A percentile compares a stretch with the other conserved stretches of the same genome.
Conservation (phyloP, 768 basidiomycete genomes). For the Pleurotus pulmonarius region DNA sequence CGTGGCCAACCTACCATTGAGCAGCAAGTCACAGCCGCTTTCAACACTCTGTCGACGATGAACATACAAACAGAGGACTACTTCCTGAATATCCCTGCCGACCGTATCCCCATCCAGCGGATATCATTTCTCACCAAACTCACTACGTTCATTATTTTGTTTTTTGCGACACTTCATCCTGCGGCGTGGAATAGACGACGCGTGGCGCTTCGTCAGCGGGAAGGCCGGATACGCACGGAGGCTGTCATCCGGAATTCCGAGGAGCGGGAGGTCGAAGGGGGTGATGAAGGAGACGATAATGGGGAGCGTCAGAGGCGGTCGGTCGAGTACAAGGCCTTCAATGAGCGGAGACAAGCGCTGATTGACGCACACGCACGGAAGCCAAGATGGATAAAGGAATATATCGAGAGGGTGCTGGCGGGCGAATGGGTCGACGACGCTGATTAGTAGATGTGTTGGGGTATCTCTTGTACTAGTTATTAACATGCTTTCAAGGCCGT, state of each 20-base stretch:
- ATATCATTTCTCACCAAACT: conserved; percentile 49
- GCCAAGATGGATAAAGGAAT: conserved; percentile 59
- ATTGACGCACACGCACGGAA: conserved; percentile 46
- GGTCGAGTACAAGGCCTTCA: conserved; percentile 27
- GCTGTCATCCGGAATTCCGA: conserved; percentile 39
- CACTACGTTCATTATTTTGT: conserved; percentile 49
- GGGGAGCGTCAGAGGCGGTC: conserved; percentile 24
- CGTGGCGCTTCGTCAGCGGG: conserved; percentile 51
- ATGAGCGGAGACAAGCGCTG: conserved; percentile 36
- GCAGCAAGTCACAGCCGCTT: conserved; percentile 25
- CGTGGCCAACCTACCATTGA: conserved; percentile 9
- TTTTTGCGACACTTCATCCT: conserved; percentile 64
- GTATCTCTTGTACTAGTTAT: neutral
- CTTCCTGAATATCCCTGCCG: conserved; percentile 31
- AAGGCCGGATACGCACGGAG: conserved; percentile 67
- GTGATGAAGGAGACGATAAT: conserved; percentile 19
- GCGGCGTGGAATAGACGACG: conserved; percentile 73
- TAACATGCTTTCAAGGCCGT: no score
- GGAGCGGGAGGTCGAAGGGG: conserved; percentile 17
- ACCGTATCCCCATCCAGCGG: conserved; percentile 20
- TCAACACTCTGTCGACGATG: conserved; percentile 54
- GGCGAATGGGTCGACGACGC: conserved; percentile 71
- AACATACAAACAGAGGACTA: conserved; percentile 57
- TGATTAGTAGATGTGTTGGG: conserved; percentile 28
- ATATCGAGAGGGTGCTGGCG: conserved; percentile 59